phyloP scores from a whole-genome alignment of 257 asterid species.

The Solanum paucissectum region DNA sequence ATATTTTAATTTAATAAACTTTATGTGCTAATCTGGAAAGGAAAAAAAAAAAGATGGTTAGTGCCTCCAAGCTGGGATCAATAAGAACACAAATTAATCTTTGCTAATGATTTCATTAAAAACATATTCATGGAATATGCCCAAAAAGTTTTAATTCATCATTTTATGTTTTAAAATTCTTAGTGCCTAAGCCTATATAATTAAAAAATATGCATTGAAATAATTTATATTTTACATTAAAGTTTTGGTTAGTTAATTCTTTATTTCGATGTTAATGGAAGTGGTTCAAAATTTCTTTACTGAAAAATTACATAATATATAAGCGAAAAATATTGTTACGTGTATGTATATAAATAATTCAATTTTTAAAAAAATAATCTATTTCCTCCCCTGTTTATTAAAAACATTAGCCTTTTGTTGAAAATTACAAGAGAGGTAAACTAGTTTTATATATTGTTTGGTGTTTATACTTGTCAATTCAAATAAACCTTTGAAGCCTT shows the following conservation, averaged over 20 bases:
- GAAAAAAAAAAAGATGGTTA: constrained; percentile 4
- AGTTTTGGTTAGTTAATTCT: background rate
- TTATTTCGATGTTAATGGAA: background rate
- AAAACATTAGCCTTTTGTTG: background rate
- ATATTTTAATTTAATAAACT: background rate
- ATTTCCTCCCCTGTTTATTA: background rate
- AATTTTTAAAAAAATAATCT: background rate
- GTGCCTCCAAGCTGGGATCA: constrained; percentile 20
- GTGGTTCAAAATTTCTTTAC: background rate
- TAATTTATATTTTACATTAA: background rate
- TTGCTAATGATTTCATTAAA: background rate
- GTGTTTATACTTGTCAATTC: background rate
- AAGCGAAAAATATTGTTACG: no score
- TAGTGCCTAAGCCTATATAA: background rate
- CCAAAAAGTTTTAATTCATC: background rate
- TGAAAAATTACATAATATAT: background rate
- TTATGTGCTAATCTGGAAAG: constrained; percentile 5
- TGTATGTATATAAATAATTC: background rate
- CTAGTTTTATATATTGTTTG: background rate
- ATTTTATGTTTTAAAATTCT: background rate
- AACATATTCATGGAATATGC: constrained; percentile 29
- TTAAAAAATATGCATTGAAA: background rate
- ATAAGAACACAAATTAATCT: constrained; percentile 12
- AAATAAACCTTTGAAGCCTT: background rate
- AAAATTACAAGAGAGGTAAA: background rate